Evolutionary conservation across 129 eudicot species (phyloP), one percentile per base, ranked within the genome.

Genomic region (Pulicaria dysenterica): DNA sequence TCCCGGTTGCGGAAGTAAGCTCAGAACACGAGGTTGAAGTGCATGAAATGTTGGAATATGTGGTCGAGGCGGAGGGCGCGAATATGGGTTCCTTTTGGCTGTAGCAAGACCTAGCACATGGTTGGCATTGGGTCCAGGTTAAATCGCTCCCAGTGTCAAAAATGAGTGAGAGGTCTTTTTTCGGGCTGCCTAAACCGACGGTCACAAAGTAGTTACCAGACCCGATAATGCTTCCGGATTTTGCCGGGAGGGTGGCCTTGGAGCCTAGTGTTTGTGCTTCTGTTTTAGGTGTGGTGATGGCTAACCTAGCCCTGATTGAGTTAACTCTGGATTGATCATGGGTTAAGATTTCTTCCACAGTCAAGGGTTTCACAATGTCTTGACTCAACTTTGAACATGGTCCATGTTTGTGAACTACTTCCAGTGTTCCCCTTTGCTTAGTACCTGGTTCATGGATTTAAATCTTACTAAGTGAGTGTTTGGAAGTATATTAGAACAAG

Each of bases 121-220:
- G 96, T 47, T 87, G 67, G 51, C 98, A 94, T 17, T 94, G 98
- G 2, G 96, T 90, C 98, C 98, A 94, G 0, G 97, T 90, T 6
- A 94, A 67, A 47, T 88, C 95, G 17, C 97, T 90, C 7, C 98
- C 98, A 0, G 98, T 94, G 82, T 94, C 98, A 19, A 94, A 94
- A 9, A 90, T 67, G 15, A 94, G 74, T 2, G 90, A 77, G 7
- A 85, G 77, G 46, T 81, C 71, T 36, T 86, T 87, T 41, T 72
- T 68, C 0, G 98, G 98, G 6, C 91, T 85, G 12, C 98, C 98
- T 9, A 94, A 80, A 37, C 96, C 97, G 6, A 90, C 68, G 3
- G 77, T 64, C 14, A 90, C 89, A 15, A 94, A 44, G 82, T 90
- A 94, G 80, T 88, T 88, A 3, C 91, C 92, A 0, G 90, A 58